Evolutionary conservation across 176 grass and related monocot species (phyloP).

Genomic region (Aegilops longissima): DNA sequence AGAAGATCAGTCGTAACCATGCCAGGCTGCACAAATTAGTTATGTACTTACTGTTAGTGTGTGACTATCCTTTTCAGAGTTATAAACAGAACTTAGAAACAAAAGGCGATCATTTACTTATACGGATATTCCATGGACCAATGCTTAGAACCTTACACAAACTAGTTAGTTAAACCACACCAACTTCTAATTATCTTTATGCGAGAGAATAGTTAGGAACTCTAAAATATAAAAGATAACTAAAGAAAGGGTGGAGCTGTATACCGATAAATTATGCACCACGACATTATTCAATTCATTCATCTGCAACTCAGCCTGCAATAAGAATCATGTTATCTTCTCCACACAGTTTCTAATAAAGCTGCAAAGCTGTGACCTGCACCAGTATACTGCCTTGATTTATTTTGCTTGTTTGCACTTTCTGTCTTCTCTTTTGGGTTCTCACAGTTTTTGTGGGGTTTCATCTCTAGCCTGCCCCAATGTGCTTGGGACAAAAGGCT

Average conservation of each 20-base stretch:
- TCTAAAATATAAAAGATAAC: slow-evolving; percentile 13
- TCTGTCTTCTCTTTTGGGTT: too few relatives aligned
- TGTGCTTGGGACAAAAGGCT: too few relatives aligned
- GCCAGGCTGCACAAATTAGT: slow-evolving; percentile 78
- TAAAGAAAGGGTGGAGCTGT: not conserved
- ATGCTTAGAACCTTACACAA: slow-evolving; percentile 9
- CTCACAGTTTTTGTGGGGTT: too few relatives aligned
- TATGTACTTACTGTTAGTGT: not conserved
- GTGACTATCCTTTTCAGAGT: slow-evolving; percentile 4
- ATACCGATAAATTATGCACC: slow-evolving; percentile 98
- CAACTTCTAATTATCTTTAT: not conserved
- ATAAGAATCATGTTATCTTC: slow-evolving; percentile 34
- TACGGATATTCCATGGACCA: not conserved
- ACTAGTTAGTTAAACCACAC: slow-evolving; percentile 24
- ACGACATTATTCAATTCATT: slow-evolving; percentile 97
- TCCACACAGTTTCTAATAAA: slow-evolving; percentile 19
- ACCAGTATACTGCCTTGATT: not conserved
- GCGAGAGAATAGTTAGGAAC: not conserved
- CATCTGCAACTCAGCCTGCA: slow-evolving; percentile 99
- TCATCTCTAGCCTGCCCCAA: too few relatives aligned
- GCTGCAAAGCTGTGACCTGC: not conserved
- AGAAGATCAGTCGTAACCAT: slow-evolving; percentile 99
- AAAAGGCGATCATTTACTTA: not conserved
- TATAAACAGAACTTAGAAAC: slow-evolving; percentile 10
- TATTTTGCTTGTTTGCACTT: too few relatives aligned